Evolutionary conservation across 1,284 basidiomycete species (phyloP).

Genomic region (Athelia psychrophila): DNA sequence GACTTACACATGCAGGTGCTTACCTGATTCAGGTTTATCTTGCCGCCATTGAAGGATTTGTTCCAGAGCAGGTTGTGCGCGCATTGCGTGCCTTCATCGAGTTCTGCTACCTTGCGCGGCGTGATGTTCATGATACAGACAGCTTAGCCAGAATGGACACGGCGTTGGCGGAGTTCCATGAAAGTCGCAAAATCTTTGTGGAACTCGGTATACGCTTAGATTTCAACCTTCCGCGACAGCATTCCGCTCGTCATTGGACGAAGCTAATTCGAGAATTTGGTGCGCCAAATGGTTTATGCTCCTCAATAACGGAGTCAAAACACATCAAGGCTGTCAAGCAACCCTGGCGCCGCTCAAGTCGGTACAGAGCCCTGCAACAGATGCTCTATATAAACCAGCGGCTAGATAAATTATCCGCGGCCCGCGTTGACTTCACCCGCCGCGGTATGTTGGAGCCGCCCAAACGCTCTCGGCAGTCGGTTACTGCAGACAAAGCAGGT

Average conservation of each 20-base stretch:
- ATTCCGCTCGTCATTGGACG: slow-evolving; percentile 7
- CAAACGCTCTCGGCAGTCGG: no score
- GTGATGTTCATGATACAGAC: slow-evolving; percentile 1
- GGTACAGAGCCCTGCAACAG: slow-evolving; percentile 5
- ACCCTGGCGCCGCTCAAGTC: slow-evolving; percentile 20
- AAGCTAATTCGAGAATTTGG: slow-evolving; percentile 4
- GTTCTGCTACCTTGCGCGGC: slow-evolving; percentile 13
- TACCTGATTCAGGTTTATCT: not conserved
- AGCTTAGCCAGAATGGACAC: slow-evolving; percentile 9
- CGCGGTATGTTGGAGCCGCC: not conserved
- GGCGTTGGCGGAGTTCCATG: slow-evolving; percentile 12
- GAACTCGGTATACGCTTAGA: slow-evolving; percentile 2
- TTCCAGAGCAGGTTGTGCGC: slow-evolving; percentile 2
- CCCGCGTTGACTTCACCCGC: not conserved
- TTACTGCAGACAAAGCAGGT: no score
- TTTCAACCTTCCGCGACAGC: slow-evolving; percentile 18
- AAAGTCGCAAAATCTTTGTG: slow-evolving; percentile 13
- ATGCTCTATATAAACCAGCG: slow-evolving; percentile 3
- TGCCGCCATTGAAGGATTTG: slow-evolving; percentile 1
- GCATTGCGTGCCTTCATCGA: slow-evolving; percentile 7
- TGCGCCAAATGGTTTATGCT: slow-evolving; percentile 8
- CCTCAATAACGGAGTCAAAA: slow-evolving; percentile 11
- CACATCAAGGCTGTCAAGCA: slow-evolving; percentile 20
- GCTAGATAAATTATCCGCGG: not conserved
- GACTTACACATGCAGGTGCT: not conserved